A percentile compares a stretch with the other conserved stretches of the same genome.
These are phyloP conservation scores for Endoconidiophora polonica DNA, from an alignment of 2,329 filamentous ascomycete genomes.

Conservation along the genomic window DNA sequence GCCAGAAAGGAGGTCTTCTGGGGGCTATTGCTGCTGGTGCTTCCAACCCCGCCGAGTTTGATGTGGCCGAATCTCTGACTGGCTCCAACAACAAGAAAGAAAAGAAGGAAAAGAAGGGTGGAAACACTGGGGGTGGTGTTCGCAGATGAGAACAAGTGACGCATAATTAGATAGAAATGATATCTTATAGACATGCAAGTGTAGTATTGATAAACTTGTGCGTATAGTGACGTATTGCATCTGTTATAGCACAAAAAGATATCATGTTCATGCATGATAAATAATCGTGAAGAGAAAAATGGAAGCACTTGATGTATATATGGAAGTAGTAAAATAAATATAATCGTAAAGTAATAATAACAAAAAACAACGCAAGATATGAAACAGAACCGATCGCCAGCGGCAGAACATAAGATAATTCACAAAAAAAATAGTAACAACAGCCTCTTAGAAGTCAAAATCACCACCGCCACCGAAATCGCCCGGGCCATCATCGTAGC, in stretches of 20 bases:
- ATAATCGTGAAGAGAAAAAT: not conserved
- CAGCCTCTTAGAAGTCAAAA: constrained; percentile 20
- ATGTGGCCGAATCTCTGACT: constrained; percentile 47
- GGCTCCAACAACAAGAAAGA: constrained; percentile 30
- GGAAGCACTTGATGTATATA: not conserved
- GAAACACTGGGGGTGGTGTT: constrained; percentile 21
- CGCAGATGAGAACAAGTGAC: constrained; percentile 17
- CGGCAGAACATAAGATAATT: not conserved
- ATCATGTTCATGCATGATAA: too few relatives aligned
- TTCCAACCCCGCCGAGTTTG: constrained; percentile 30
- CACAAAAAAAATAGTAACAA: not conserved
- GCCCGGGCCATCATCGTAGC: constrained; percentile 20
- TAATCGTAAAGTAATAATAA: not conserved
- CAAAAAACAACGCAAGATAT: not conserved
- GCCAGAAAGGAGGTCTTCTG: constrained; percentile 55
- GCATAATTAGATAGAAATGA: not conserved
- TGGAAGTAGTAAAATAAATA: not conserved
- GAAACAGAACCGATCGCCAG: not conserved
- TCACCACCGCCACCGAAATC: constrained; percentile 21
- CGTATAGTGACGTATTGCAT: not conserved
- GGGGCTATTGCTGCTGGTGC: constrained; percentile 45
- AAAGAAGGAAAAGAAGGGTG: constrained; percentile 18
- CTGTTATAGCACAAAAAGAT: not conserved
- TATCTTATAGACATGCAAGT: not conserved
- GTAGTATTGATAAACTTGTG: not conserved